Base-by-base conservation (phyloP, 2,329 filamentous ascomycete species). In the Fusarium anthophilum region DNA sequence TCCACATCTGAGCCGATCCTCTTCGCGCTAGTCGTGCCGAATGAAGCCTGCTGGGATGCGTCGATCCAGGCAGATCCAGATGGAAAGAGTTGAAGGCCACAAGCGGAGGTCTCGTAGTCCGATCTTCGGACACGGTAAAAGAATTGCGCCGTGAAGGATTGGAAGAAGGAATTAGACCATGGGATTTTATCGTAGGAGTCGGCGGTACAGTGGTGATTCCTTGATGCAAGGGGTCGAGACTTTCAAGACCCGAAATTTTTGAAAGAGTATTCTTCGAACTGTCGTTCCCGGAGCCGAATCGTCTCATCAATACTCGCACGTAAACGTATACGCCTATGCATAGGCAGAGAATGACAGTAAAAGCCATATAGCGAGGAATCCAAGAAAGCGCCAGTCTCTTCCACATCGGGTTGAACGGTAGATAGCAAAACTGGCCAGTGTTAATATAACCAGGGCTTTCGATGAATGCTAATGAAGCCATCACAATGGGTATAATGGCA, bases 351-450 rank as follows among this genome's bases (percentile, higher is more conserved):
- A 95, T 92, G 32, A 87, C 83, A 14, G 87, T 78, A 73, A 93
- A 89, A 58, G 94, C 91, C 41, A 93, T 74, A 72, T 94, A 94
- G 56, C 93, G 87, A 41, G 93, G 93, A 13, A 93, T 86, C 93
- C 93, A 96, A 65, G 89, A 88, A 6, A 95, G 84, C 1, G 88
- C 90, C 22, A 92, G 83, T 48, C 91, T 87, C 71, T 92, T 91
- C 93, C 93, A 95, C 69, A 87, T 86, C 0, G 92, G 91, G 8
- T 88, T 85, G 22, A 89, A 84, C 0, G 93, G 92, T 6, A 95
- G 84, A 70, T 91, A 92, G 80, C 93, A 96, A 76, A 91, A 92
- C 26, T 90, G 88, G 4, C 91, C 91, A 55, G 89, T 87, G 28
- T 91, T 89, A 50, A 88, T 83, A 77, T 92, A 94, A 5, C 86